These are phyloP conservation scores for Arxiozyma slooffiae DNA, from an alignment of 1,139 yeast species.

Conservation along the genomic window DNA sequence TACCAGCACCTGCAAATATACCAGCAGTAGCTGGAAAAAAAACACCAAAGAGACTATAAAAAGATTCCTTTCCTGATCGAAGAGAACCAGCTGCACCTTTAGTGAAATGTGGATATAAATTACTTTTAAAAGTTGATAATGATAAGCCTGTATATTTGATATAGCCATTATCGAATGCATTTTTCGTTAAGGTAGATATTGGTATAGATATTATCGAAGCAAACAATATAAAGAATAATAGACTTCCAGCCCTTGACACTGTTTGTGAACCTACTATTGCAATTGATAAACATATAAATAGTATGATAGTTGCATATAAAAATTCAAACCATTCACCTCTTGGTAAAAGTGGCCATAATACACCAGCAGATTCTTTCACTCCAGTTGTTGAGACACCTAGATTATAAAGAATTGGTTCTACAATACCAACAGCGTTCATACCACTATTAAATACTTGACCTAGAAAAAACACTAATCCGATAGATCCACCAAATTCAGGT, in stretches of 20 bases:
- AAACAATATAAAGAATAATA: conserved; percentile 59
- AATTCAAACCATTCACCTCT: conserved; percentile 49
- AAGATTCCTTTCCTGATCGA: conserved; percentile 55
- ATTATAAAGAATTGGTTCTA: conserved; percentile 62
- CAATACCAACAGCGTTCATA: conserved; percentile 69
- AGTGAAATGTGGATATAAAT: conserved; percentile 71
- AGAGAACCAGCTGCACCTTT: conserved; percentile 88
- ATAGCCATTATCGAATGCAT: conserved; percentile 43
- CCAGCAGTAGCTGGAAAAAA: conserved; percentile 98
- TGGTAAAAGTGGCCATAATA: conserved; percentile 44
- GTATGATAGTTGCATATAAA: conserved; percentile 52
- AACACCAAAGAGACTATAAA: conserved; percentile 80
- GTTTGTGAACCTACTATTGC: conserved; percentile 76
- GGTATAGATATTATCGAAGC: conserved; percentile 78
- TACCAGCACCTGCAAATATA: conserved; percentile 96
- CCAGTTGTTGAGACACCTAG: conserved; percentile 33
- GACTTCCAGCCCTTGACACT: conserved; percentile 75
- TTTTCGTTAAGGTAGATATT: conserved; percentile 54
- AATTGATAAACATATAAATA: conserved; percentile 63
- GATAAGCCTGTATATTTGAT: conserved; percentile 63
- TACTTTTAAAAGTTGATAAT: conserved; percentile 53
- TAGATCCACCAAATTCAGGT: conserved; percentile 78
- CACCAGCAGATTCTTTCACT: conserved; percentile 39
- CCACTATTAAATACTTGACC: conserved; percentile 72
- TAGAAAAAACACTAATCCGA: conserved; percentile 64